Percentiles rank a stretch among this genome's conserved stretches.
These are phyloP conservation scores for Ascochyta lentis DNA, from an alignment of 2,329 filamentous ascomycete species.

Conservation along the genomic window DNA sequence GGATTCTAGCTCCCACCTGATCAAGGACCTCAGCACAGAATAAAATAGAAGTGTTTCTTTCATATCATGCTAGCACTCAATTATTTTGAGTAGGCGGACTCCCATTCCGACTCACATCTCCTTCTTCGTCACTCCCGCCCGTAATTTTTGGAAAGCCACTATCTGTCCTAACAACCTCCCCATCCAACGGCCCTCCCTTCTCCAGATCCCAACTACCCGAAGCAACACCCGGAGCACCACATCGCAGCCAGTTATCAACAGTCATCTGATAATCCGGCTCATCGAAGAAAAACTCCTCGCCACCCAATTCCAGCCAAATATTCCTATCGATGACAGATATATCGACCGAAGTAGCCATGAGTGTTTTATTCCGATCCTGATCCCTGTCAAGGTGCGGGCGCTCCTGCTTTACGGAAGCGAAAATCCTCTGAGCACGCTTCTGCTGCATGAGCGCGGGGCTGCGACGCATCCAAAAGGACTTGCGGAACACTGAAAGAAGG, in stretches of 20 bases:
- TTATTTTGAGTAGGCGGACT: background rate
- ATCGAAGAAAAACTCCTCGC: slow-evolving; percentile 2
- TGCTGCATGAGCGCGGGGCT: background rate
- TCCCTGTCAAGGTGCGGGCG: background rate
- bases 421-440: slow-evolving; percentile 2
- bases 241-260: background rate
- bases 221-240: background rate
- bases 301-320: background rate
- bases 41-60: no score
- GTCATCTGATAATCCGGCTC: slow-evolving; percentile 11
- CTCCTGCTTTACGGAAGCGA: background rate
- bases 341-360: slow-evolving; percentile 12
- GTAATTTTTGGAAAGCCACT: background rate
- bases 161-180: background rate
- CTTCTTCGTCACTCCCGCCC: background rate
- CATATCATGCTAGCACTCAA: background rate
- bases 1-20: no score
- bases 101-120: background rate
- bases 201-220: background rate
- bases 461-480: slow-evolving; percentile 1
- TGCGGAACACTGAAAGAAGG: slow-evolving; percentile 6
- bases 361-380: background rate
- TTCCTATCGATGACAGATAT: slow-evolving; percentile 3
- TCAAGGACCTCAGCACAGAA: no score
- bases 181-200: background rate